Evolutionary conservation across 2,329 filamentous ascomycete genomes (phyloP).

Genomic region (Ilyonectria sp.): DNA sequence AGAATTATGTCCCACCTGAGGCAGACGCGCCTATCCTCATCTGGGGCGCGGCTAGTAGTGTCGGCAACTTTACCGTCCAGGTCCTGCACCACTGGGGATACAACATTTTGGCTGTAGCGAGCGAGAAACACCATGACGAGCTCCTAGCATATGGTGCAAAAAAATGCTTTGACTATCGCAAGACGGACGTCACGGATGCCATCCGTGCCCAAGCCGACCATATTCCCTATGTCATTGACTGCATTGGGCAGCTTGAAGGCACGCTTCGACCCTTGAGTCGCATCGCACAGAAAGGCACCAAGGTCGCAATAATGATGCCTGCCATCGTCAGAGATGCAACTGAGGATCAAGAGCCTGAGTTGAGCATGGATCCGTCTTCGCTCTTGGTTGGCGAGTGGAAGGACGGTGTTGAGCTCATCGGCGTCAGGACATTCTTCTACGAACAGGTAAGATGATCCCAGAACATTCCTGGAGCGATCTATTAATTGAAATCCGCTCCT

Average conservation of each 20-base stretch:
- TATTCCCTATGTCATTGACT: slow-evolving; percentile 67
- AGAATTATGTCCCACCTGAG: slow-evolving; percentile 57
- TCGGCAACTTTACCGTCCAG: slow-evolving; percentile 66
- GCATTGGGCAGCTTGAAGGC: slow-evolving; percentile 66
- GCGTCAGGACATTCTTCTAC: slow-evolving; percentile 61
- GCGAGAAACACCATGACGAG: slow-evolving; percentile 60
- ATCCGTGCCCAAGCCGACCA: slow-evolving; percentile 47
- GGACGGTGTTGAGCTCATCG: slow-evolving; percentile 64
- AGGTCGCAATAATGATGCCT: slow-evolving; percentile 72
- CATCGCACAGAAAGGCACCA: slow-evolving; percentile 64
- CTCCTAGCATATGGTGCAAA: slow-evolving; percentile 61
- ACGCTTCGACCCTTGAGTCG: slow-evolving; percentile 64
- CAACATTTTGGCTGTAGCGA: slow-evolving; percentile 65
- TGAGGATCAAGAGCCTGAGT: slow-evolving; percentile 63
- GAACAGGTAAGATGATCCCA: slow-evolving; percentile 38
- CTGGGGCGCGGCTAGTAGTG: slow-evolving; percentile 57
- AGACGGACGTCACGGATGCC: slow-evolving; percentile 53
- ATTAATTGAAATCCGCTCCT: not conserved
- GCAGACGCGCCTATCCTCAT: slow-evolving; percentile 61
- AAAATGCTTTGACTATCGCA: slow-evolving; percentile 64
- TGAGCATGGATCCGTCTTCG: slow-evolving; percentile 66
- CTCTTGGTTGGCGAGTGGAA: slow-evolving; percentile 62
- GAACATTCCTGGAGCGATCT: slow-evolving; percentile 1
- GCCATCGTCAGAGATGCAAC: slow-evolving; percentile 70
- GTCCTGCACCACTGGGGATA: slow-evolving; percentile 69